Evolutionary conservation across 192 early-diverging fungal genomes (phyloP).

Genomic region (Entomortierella chlamydospora): DNA sequence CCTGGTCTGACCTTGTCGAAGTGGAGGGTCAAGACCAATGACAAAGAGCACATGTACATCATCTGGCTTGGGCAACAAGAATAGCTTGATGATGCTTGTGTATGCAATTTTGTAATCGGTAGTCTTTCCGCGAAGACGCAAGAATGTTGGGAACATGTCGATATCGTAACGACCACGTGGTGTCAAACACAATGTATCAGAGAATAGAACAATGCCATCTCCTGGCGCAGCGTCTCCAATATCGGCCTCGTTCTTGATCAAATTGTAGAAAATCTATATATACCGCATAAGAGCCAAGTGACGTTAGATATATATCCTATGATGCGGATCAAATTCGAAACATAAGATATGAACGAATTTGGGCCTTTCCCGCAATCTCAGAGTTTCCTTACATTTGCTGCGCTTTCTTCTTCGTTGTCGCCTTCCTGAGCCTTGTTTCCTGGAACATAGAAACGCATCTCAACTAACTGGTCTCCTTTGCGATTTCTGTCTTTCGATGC

Average conservation of each 20-base stretch:
- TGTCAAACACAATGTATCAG: constrained; percentile 89
- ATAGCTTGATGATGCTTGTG: constrained; percentile 83
- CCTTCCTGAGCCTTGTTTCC: constrained; percentile 72
- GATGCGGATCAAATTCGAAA: background rate
- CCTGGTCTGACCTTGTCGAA: constrained; percentile 96
- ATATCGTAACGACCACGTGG: constrained; percentile 97
- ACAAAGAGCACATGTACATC: constrained; percentile 94
- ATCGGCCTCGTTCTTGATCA: constrained; percentile 91
- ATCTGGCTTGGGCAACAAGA: constrained; percentile 93
- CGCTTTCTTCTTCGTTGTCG: constrained; percentile 59
- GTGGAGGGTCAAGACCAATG: constrained; percentile 94
- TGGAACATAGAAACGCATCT: constrained; percentile 94
- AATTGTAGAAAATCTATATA: constrained; percentile 84
- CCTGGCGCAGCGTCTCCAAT: constrained; percentile 84
- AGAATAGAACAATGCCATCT: constrained; percentile 91
- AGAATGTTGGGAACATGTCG: constrained; percentile 89
- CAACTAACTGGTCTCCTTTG: constrained; percentile 84
- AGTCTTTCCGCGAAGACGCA: constrained; percentile 96
- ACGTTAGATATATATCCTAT: background rate
- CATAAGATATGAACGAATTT: background rate
- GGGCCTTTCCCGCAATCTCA: background rate
- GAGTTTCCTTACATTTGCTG: constrained; percentile 35
- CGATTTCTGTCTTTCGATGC: constrained; percentile 61
- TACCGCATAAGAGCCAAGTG: background rate
- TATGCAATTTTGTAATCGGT: constrained; percentile 98